Conservation (phyloP, 129 eudicot genomes). For the Kitagawia praeruptora region DNA sequence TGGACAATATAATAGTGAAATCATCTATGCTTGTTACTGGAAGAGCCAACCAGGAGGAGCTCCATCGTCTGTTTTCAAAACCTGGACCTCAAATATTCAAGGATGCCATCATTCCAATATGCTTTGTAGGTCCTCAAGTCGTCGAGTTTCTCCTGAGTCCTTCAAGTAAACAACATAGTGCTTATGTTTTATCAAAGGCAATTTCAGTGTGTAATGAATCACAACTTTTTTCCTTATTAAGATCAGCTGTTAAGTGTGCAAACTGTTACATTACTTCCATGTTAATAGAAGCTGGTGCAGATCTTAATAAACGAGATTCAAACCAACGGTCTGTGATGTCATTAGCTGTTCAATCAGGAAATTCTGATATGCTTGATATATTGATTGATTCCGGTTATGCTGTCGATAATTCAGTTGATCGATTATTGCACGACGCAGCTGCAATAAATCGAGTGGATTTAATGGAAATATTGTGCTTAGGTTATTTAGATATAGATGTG, state of each 20-base stretch:
- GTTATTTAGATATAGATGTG: constrained; percentile 46
- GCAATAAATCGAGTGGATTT: constrained; percentile 35
- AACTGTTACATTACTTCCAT: constrained; percentile 26
- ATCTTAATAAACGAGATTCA: constrained; percentile 29
- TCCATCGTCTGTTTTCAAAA: constrained; percentile 42
- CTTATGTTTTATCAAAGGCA: constrained; percentile 34
- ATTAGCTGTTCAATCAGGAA: constrained; percentile 38
- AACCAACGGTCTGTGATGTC: constrained; percentile 36
- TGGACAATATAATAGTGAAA: constrained; percentile 38
- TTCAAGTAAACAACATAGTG: constrained; percentile 17
- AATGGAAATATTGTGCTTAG: constrained; percentile 49
- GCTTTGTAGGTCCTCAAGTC: constrained; percentile 46
- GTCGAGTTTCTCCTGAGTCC: constrained; percentile 34
- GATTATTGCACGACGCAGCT: constrained; percentile 48
- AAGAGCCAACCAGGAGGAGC: constrained; percentile 48
- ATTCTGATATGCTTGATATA: constrained; percentile 28
- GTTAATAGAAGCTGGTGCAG: constrained; percentile 38
- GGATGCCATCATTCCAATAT: constrained; percentile 48
- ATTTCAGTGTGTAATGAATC: constrained; percentile 23
- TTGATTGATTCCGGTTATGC: constrained; percentile 39
- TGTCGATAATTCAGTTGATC: constrained; percentile 35
- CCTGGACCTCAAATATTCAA: constrained; percentile 52
- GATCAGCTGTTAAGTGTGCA: constrained; percentile 25
- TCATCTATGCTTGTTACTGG: constrained; percentile 59
- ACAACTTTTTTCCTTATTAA: constrained; percentile 35